A percentile compares a stretch with the other conserved stretches of the same genome.
Evolutionary conservation across 768 basidiomycete species (phyloP).

Genomic region (Galerina marginata): DNA sequence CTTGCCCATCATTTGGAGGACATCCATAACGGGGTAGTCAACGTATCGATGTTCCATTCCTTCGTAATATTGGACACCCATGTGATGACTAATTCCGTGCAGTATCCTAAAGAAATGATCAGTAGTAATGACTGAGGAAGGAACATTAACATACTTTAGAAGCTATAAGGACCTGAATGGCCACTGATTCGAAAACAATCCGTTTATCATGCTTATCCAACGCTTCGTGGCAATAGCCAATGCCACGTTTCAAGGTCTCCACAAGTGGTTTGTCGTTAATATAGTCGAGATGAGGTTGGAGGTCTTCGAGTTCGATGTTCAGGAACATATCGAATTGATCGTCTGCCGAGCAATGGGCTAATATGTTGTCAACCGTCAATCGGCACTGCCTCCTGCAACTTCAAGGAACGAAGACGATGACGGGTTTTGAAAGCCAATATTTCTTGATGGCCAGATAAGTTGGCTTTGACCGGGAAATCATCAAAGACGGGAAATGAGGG

Average conservation of each 20-base stretch:
- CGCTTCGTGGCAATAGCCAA: slow-evolving; percentile 96
- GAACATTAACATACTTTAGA: slow-evolving; percentile 71
- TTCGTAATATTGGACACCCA: slow-evolving; percentile 98
- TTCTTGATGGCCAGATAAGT: slow-evolving; percentile 93
- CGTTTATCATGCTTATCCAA: slow-evolving; percentile 90
- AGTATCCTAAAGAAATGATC: slow-evolving; percentile 67
- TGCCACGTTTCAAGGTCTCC: slow-evolving; percentile 86
- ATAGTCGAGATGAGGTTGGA: slow-evolving; percentile 89
- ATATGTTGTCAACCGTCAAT: slow-evolving; percentile 88
- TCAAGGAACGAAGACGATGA: slow-evolving; percentile 93
- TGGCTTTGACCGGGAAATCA: slow-evolving; percentile 99
- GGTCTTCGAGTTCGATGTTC: slow-evolving; percentile 81
- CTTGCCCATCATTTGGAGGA: slow-evolving; percentile 99
- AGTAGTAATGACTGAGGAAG: not conserved
- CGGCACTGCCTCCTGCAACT: slow-evolving; percentile 93
- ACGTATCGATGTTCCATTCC: slow-evolving; percentile 98
- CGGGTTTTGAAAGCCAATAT: slow-evolving; percentile 83
- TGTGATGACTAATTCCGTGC: slow-evolving; percentile 98
- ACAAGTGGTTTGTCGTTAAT: slow-evolving; percentile 74
- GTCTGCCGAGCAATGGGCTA: slow-evolving; percentile 88
- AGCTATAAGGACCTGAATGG: slow-evolving; percentile 92
- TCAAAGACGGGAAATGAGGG: slow-evolving; percentile 97
- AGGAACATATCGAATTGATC: slow-evolving; percentile 86
- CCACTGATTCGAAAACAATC: slow-evolving; percentile 94
- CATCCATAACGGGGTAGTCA: slow-evolving; percentile 98